Conservation (phyloP, 805 yeast species). For the Komagataella populi region DNA sequence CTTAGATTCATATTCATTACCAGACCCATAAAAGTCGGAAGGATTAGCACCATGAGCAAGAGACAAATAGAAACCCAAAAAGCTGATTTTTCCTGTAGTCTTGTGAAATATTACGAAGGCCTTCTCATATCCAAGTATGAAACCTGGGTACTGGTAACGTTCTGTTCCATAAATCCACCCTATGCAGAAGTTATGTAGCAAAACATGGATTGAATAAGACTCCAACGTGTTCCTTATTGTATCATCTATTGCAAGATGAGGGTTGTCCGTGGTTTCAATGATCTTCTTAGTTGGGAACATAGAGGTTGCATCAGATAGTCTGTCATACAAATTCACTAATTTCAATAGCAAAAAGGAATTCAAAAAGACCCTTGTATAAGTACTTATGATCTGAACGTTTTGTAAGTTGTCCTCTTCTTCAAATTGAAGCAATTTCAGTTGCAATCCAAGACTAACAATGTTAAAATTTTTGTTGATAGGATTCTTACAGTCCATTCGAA, state of each 20-base stretch:
- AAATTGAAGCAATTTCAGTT: not conserved
- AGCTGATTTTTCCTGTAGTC: conserved; percentile 50
- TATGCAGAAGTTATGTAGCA: conserved; percentile 52
- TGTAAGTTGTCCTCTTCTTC: not conserved
- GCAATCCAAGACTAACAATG: not conserved
- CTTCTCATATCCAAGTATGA: conserved; percentile 67
- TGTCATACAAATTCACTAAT: not conserved
- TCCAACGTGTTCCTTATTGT: conserved; percentile 5
- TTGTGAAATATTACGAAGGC: conserved; percentile 54
- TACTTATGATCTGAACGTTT: not conserved
- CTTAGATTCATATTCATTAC: conserved; percentile 29
- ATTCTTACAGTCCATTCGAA: not conserved
- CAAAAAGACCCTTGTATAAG: not conserved
- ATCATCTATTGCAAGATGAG: conserved; percentile 3
- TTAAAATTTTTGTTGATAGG: not conserved
- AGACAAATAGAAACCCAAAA: conserved; percentile 57
- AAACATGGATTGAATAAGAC: conserved; percentile 40
- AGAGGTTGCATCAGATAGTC: not conserved
- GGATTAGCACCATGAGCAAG: conserved; percentile 51
- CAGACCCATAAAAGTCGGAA: conserved; percentile 30
- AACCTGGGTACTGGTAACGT: conserved; percentile 34
- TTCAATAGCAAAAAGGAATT: not conserved
- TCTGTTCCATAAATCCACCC: conserved; percentile 63
- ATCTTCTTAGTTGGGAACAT: not conserved
- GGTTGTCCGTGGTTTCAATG: not conserved